Evolutionary conservation across 2,329 filamentous ascomycete species (phyloP), one percentile per base, ranked within the genome.

Genomic region (Penicillium sp.): DNA sequence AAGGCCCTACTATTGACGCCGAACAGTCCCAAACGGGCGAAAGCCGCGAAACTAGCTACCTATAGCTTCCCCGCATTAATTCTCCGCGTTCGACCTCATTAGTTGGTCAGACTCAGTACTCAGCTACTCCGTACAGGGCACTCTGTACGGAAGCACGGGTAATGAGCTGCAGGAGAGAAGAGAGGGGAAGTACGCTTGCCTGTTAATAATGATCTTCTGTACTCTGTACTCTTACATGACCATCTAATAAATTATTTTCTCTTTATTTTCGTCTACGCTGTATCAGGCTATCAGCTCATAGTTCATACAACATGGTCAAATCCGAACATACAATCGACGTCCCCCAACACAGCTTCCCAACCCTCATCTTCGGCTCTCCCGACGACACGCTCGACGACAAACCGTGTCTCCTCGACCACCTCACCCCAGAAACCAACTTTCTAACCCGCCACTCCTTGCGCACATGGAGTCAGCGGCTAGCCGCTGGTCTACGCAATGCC

Each of bases 381-480:
- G 76, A 75, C 3, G 72, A 74, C 8, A 66, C 72, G 2, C 67
- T 82, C 1, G 71, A 71, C 23, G 77, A 72, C 14, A 74, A 79
- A 5, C 67, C 72, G 56, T 66, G 64, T 35, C 83, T 86, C 64
- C 77, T 90, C 52, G 88, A 91, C 63, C 83, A 88, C 8, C 80
- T 83, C 35, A 76, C 81, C 1, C 87, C 90, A 1, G 81, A 89
- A 6, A 85, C 82, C 8, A 84, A 88, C 63, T 84, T 80, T 62
- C 76, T 94, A 40, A 88, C 86, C 3, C 76, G 82, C 40, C 68
- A 79, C 61, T 79, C 82, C 59, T 89, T 87, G 69, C 85, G 89
- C 21, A 77, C 87, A 61, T 87, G 88, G 77, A 81, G 85, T 33
- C 87, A 91, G 70, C 84, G 89, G 14, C 74, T 94, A 33, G 90